Conservation (phyloP, 1,139 yeast genomes). For the Debaryomyces sp. region DNA sequence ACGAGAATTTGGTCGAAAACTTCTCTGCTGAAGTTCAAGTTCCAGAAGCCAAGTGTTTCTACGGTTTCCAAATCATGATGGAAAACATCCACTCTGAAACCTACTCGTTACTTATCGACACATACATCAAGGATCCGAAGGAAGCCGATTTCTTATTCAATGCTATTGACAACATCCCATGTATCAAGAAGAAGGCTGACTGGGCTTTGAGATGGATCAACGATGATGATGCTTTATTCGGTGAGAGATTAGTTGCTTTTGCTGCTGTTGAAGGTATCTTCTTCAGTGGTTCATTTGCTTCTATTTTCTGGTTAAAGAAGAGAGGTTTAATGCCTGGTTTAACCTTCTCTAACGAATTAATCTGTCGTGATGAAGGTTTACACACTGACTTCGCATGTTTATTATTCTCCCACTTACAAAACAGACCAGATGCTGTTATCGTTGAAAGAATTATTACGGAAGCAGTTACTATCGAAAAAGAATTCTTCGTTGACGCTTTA, state of each 20-base stretch:
- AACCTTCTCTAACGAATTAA: conserved; percentile 94
- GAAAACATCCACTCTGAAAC: conserved; percentile 99
- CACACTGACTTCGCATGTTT: conserved; percentile 98
- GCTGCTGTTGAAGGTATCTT: conserved; percentile 99
- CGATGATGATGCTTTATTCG: conserved; percentile 84
- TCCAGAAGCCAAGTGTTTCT: conserved; percentile 98
- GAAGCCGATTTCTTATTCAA: conserved; percentile 88
- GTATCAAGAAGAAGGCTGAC: conserved; percentile 94
- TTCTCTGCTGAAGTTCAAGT: conserved; percentile 96
- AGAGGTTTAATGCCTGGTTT: conserved; percentile 98
- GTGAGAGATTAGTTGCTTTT: conserved; percentile 94
- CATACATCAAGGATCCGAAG: conserved; percentile 93
- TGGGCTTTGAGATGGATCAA: conserved; percentile 98
- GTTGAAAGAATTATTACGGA: conserved; percentile 88
- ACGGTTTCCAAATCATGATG: conserved; percentile 99
- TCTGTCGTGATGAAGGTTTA: conserved; percentile 97
- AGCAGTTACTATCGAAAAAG: conserved; percentile 94
- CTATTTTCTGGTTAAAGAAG: conserved; percentile 97
- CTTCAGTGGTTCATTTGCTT: conserved; percentile 97
- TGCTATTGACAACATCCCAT: conserved; percentile 92
- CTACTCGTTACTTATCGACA: conserved; percentile 89
- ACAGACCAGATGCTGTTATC: conserved; percentile 79
- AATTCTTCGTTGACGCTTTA: conserved; percentile 89
- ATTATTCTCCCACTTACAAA: conserved; percentile 86
- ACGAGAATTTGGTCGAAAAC: conserved; percentile 95